phyloP scores from a whole-genome alignment of 805 yeast species.

The Tetrapisispora arboricola region DNA sequence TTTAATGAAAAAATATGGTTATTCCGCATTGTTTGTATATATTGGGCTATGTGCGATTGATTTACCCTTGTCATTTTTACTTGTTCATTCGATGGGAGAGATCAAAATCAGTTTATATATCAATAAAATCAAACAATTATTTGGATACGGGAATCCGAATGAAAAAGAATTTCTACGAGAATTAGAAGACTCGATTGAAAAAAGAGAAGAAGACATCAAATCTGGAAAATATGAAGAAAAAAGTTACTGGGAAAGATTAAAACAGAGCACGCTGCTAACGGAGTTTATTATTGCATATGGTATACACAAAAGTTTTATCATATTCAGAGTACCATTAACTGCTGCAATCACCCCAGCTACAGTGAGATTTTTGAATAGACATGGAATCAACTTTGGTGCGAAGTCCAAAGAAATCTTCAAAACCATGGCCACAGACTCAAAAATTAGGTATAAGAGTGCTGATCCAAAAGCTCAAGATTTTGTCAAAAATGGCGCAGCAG shows the following conservation, averaged over 20 bases:
- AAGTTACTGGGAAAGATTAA: constrained; percentile 20
- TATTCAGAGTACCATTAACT: constrained; percentile 78
- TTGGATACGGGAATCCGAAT: constrained; percentile 51
- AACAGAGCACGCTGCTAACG: constrained; percentile 47
- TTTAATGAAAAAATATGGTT: constrained; percentile 78
- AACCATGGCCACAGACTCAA: constrained; percentile 31
- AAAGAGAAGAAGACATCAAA: constrained; percentile 9
- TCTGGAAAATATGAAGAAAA: constrained; percentile 6
- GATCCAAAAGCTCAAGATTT: constrained; percentile 24
- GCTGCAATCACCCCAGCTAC: constrained; percentile 85
- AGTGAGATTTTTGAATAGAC: constrained; percentile 48
- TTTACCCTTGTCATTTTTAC: constrained; percentile 67
- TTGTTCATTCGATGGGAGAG: constrained; percentile 82
- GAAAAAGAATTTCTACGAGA: constrained; percentile 31
- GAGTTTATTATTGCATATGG: constrained; percentile 90
- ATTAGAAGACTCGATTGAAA: constrained; percentile 22
- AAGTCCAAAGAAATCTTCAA: constrained; percentile 32
- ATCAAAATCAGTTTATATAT: constrained; percentile 66
- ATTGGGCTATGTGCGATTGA: constrained; percentile 64
- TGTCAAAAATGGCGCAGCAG: constrained; percentile 34
- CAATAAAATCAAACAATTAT: constrained; percentile 43
- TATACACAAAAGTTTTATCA: constrained; percentile 75
- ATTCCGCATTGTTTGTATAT: constrained; percentile 82
- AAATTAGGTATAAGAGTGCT: constrained; percentile 24
- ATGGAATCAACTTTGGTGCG: constrained; percentile 32